phyloP scores from a whole-genome alignment of 441 rosid species.

The Aleurites moluccanus region DNA sequence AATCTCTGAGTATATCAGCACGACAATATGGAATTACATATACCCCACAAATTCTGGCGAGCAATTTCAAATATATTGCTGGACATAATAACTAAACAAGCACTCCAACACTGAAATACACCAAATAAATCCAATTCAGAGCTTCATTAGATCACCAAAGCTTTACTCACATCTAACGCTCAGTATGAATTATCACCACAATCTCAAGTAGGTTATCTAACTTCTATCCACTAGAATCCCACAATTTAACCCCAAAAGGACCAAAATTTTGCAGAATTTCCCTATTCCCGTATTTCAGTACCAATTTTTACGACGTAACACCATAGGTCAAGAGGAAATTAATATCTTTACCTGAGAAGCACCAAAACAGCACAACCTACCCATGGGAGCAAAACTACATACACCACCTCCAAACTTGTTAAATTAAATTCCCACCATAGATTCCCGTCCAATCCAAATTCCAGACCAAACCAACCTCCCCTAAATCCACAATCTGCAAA shows the following conservation, averaged over 20 bases:
- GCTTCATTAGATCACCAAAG: background rate
- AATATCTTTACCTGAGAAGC: slow-evolving; percentile 49
- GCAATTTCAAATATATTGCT: background rate
- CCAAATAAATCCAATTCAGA: slow-evolving; percentile 2
- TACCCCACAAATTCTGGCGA: background rate
- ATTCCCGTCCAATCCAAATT: slow-evolving; percentile 23
- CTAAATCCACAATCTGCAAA: slow-evolving; percentile 39
- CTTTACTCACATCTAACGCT: slow-evolving; percentile 10
- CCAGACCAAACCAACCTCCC: slow-evolving; percentile 24
- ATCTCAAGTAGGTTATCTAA: slow-evolving; percentile 7
- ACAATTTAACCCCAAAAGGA: slow-evolving; percentile 20
- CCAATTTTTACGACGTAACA: background rate
- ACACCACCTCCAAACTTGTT: slow-evolving; percentile 26
- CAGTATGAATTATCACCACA: slow-evolving; percentile 15
- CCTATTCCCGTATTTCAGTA: slow-evolving; percentile 8
- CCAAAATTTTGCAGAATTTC: slow-evolving; percentile 5
- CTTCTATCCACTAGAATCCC: slow-evolving; percentile 10
- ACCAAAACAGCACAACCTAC: slow-evolving; percentile 58
- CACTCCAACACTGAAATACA: slow-evolving; percentile 5
- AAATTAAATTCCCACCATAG: slow-evolving; percentile 36
- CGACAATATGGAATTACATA: background rate
- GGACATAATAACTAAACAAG: slow-evolving; percentile 1
- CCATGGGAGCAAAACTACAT: slow-evolving; percentile 49
- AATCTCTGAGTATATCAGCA: background rate
- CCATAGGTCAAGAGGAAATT: slow-evolving; percentile 21